Evolutionary conservation across 768 basidiomycete genomes (phyloP), one percentile per base, ranked within the genome.

Genomic region (Cystobasidiopsis lactophilus): DNA sequence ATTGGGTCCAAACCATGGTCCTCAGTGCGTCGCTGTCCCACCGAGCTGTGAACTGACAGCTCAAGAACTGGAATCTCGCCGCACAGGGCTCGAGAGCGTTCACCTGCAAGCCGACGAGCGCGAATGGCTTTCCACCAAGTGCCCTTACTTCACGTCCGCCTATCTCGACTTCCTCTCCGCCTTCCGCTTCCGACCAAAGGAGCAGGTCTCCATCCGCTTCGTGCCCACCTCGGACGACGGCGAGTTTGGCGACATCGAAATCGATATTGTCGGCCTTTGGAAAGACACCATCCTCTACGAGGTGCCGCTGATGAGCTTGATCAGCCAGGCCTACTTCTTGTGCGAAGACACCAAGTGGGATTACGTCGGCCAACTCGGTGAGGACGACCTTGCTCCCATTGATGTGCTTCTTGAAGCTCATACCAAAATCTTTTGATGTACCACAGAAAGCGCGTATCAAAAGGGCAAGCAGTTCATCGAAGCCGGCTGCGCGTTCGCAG

Each of bases 231-330:
- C 69, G 3, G 73, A 77, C 37, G 69, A 67, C 45, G 65, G 69
- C 50, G 65, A 59, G 50, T 62, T 65, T 52, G 89, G 86, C 3
- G 65, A 68, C 33, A 67, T 89, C 33, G 76, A 84, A 59, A 80
- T 98, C 50, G 76, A 78, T 56, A 74, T 68, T 37, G 52, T 57
- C 31, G 67, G 67, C 5, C 50, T 54, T 9, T 67, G 66, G 66
- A 58, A 51, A 44, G 63, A 66, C 24, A 57, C 56, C 5, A 91
- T 96, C 53, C 69, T 93, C 26, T 98, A 91, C 78, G 93, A 96
- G 68, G 86, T 95, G 1, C 89, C 86, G 1, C 69, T 96, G 48
- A 88, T 96, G 85, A 78, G 86, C 14, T 77, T 77, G 57, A 70
- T 98, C 48, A 85, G 83, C 61, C 86, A 98, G 65, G 76, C 77